Conservation (phyloP, 371 early-diverging fungal genomes). For the Rhizopus delemar region DNA sequence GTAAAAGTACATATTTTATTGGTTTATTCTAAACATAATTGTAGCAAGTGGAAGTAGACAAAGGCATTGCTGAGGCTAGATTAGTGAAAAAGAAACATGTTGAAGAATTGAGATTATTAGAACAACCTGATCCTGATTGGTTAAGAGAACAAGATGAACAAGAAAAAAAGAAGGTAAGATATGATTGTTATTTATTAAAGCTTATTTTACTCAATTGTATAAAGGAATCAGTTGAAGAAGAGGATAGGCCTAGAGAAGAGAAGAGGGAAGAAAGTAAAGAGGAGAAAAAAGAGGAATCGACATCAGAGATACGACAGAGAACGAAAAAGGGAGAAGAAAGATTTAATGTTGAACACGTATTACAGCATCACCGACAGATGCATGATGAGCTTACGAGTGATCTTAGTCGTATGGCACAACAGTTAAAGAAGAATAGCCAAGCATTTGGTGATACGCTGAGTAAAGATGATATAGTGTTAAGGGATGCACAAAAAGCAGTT, state of each 20-base stretch:
- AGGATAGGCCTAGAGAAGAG: constrained; percentile 3
- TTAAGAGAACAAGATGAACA: constrained; percentile 20
- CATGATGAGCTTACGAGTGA: constrained; percentile 72
- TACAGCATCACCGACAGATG: constrained; percentile 65
- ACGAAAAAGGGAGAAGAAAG: constrained; percentile 27
- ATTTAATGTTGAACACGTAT: constrained; percentile 52
- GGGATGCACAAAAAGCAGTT: constrained; percentile 49
- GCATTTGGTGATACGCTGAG: constrained; percentile 61
- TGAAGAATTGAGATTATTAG: constrained; percentile 27
- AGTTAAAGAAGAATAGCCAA: constrained; percentile 65
- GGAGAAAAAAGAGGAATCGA: neutral
- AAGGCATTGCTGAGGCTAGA: constrained; percentile 30
- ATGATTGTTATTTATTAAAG: neutral
- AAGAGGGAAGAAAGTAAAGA: constrained; percentile 3
- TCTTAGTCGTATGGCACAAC: constrained; percentile 63
- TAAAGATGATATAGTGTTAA: constrained; percentile 53
- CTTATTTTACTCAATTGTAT: neutral
- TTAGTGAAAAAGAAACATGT: constrained; percentile 33
- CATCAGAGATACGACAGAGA: constrained; percentile 4
- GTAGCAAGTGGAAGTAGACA: constrained; percentile 34
- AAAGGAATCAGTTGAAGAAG: constrained; percentile 12
- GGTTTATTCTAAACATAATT: neutral
- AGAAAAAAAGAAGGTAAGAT: constrained; percentile 12
- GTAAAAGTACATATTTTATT: constrained; percentile 6
- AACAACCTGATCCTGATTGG: constrained; percentile 44